These are phyloP conservation scores for Teunomyces barrocoloradensis DNA, from an alignment of 805 yeast species.

Conservation along the genomic window DNA sequence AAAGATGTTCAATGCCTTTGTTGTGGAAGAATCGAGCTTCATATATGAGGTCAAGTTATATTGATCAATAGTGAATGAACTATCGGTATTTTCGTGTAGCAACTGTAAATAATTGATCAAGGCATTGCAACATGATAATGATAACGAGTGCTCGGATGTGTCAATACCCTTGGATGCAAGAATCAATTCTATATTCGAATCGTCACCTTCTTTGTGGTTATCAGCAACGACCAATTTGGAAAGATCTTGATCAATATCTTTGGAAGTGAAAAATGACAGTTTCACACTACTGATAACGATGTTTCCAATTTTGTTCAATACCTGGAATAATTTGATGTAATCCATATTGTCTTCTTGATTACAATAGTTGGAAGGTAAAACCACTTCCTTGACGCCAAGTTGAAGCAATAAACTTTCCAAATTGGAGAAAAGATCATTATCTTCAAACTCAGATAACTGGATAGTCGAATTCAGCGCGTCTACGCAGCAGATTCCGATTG, in stretches of 20 bases:
- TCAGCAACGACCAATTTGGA: constrained; percentile 53
- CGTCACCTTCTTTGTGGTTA: constrained; percentile 23
- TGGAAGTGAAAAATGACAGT: constrained; percentile 54
- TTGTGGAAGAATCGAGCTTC: constrained; percentile 89
- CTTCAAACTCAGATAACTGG: constrained; percentile 76
- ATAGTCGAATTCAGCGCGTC: constrained; percentile 67
- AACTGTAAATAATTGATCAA: constrained; percentile 66
- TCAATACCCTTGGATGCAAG: constrained; percentile 55
- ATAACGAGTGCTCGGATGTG: constrained; percentile 43
- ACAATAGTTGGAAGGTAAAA: constrained; percentile 50
- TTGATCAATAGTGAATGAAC: constrained; percentile 53
- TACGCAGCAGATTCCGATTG: constrained; percentile 75
- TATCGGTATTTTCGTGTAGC: constrained; percentile 55
- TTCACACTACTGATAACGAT: constrained; percentile 64
- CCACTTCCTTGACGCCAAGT: constrained; percentile 81
- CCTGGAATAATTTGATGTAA: constrained; percentile 60
- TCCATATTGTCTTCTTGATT: constrained; percentile 48
- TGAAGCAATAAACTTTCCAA: constrained; percentile 85
- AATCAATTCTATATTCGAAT: constrained; percentile 35
- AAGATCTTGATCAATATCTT: constrained; percentile 77
- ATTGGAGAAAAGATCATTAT: constrained; percentile 73
- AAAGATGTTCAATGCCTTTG: constrained; percentile 82
- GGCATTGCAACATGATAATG: constrained; percentile 66
- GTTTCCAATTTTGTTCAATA: constrained; percentile 71
- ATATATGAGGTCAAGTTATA: constrained; percentile 78